Conservation (phyloP, 2,329 filamentous ascomycete genomes). For the Alternaria sp. region DNA sequence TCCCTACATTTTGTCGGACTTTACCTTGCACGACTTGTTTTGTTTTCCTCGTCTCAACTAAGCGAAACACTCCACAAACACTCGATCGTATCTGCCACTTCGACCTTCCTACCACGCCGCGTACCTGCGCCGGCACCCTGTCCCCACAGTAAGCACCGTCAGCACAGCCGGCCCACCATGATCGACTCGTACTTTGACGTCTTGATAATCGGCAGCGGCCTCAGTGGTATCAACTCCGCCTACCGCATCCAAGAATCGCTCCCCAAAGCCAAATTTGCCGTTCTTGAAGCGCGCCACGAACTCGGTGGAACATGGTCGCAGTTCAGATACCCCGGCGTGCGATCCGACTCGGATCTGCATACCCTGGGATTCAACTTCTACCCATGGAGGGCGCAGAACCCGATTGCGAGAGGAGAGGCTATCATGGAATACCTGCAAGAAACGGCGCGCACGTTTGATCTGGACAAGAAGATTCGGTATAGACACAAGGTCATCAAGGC, state of each 20-base stretch:
- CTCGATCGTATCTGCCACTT: not conserved
- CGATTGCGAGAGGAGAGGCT: constrained; percentile 56
- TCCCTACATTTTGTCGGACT: not conserved
- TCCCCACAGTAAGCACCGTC: not conserved
- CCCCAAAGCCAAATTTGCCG: constrained; percentile 66
- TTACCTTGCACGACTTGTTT: not conserved
- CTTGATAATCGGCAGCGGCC: constrained; percentile 75
- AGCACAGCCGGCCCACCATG: constrained; percentile 6
- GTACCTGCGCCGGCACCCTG: not conserved
- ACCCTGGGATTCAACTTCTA: constrained; percentile 71
- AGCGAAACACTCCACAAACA: too few relatives aligned
- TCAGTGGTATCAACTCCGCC: constrained; percentile 77
- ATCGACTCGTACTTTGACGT: constrained; percentile 50
- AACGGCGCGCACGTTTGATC: constrained; percentile 54
- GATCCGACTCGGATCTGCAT: constrained; percentile 59
- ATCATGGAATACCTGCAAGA: constrained; percentile 57
- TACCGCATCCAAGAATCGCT: constrained; percentile 72
- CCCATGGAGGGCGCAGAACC: constrained; percentile 66
- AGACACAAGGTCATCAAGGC: constrained; percentile 52
- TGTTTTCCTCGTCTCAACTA: too few relatives aligned
- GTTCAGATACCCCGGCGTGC: constrained; percentile 77
- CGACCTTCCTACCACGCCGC: not conserved
- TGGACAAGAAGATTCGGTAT: constrained; percentile 57
- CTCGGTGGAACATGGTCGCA: constrained; percentile 83
- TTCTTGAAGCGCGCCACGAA: constrained; percentile 71